A percentile compares a stretch with the other conserved stretches of the same genome.
phyloP scores from a whole-genome alignment of 108 stramenopile genomes.

The Mayamaea pseudoterrestris region DNA sequence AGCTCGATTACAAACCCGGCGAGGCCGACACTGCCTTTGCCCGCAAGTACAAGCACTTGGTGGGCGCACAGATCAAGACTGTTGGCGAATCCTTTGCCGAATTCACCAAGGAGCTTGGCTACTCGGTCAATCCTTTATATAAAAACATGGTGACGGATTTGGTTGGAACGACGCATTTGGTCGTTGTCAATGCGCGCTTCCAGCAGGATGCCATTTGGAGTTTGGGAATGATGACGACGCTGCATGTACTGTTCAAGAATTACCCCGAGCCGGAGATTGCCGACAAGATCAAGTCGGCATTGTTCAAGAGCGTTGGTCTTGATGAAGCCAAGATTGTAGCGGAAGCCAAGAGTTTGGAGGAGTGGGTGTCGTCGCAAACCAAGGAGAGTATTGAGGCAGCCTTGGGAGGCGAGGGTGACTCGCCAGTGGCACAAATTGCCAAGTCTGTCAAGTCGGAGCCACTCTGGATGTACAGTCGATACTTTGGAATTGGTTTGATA shows the following conservation, averaged over 20 bases:
- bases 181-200: conserved; percentile 88
- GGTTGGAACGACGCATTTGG: conserved; percentile 86
- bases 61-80: conserved; percentile 64
- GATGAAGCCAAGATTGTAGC: conserved; percentile 67
- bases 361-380: conserved; percentile 81
- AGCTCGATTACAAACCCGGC: conserved; percentile 66
- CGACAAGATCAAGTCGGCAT: conserved; percentile 54
- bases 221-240: conserved; percentile 54
- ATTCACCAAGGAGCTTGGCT: conserved; percentile 72
- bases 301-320: conserved; percentile 71
- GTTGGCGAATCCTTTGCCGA: conserved; percentile 83
- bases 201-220: conserved; percentile 71
- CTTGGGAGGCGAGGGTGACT: conserved; percentile 70
- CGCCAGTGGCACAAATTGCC: conserved; percentile 49
- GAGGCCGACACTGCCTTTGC: conserved; percentile 75
- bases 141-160: conserved; percentile 86
- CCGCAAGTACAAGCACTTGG: conserved; percentile 63
- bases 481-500: conserved; percentile 79
- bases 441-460: conserved; percentile 62
- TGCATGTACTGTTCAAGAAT: conserved; percentile 78
- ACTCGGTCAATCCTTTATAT: conserved; percentile 79
- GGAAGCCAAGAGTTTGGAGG: conserved; percentile 56
- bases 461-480: conserved; percentile 86
- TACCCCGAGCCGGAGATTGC: conserved; percentile 83
- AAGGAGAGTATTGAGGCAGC: conserved; percentile 75